These are phyloP conservation scores for Beauveria sp. DNA, from an alignment of 2,329 filamentous ascomycete genomes.

Conservation along the genomic window DNA sequence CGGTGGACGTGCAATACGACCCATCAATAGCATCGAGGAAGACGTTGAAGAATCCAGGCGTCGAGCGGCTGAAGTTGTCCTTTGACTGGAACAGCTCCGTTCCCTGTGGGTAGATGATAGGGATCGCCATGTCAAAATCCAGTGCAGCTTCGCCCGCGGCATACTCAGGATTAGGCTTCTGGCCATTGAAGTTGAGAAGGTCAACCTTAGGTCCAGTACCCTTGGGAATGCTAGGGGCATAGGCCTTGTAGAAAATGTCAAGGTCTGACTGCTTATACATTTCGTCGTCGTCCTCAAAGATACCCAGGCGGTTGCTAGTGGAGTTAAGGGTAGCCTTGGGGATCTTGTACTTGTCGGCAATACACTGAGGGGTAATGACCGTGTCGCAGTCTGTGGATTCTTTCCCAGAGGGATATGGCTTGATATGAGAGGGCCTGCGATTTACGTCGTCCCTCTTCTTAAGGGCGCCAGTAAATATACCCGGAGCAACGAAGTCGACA, in stretches of 20 bases:
- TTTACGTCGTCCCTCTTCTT: neutral
- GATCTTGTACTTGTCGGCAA: slow-evolving; percentile 37
- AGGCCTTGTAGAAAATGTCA: slow-evolving; percentile 26
- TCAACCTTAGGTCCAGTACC: slow-evolving; percentile 25
- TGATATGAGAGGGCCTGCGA: neutral
- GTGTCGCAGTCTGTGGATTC: slow-evolving; percentile 31
- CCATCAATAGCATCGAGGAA: slow-evolving; percentile 44
- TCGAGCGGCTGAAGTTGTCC: neutral
- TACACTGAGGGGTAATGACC: slow-evolving; percentile 48
- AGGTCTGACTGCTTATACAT: slow-evolving; percentile 33
- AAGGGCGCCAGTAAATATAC: slow-evolving; percentile 15
- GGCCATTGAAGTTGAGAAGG: slow-evolving; percentile 23
- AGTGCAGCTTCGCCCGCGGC: slow-evolving; percentile 36
- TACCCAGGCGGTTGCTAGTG: slow-evolving; percentile 30
- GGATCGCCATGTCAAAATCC: slow-evolving; percentile 40
- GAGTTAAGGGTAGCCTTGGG: slow-evolving; percentile 15
- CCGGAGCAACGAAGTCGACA: slow-evolving; percentile 33
- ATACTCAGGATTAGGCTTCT: slow-evolving; percentile 11
- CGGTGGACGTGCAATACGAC: slow-evolving; percentile 37
- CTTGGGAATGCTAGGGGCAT: slow-evolving; percentile 26
- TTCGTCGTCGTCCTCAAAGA: slow-evolving; percentile 32
- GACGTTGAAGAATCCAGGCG: neutral
- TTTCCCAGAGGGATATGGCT: neutral
- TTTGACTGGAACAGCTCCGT: slow-evolving; percentile 27
- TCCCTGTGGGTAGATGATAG: slow-evolving; percentile 44